Percentiles rank a stretch among this genome's conserved stretches.
Conservation (phyloP, 2,329 filamentous ascomycete genomes). For the Dothideomycetes sp. region DNA sequence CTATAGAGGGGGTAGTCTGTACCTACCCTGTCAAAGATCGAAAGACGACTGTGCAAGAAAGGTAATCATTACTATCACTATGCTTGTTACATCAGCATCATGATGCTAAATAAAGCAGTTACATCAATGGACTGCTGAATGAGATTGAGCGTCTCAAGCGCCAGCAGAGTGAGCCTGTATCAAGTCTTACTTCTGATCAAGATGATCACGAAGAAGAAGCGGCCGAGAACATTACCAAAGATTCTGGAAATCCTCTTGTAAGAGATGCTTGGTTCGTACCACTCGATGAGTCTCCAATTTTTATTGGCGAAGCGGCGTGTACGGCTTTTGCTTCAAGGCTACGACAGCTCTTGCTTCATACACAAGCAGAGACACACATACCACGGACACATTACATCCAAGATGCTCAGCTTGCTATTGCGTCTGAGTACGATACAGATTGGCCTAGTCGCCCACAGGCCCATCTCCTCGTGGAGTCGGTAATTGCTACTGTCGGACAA, state of each 20-base stretch:
- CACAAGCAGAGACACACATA: conserved; percentile 22
- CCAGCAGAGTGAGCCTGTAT: too few relatives aligned
- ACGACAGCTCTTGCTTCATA: conserved; percentile 24
- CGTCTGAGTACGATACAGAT: conserved; percentile 27
- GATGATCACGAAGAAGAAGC: not conserved
- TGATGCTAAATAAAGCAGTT: conserved; percentile 15
- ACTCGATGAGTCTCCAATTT: conserved; percentile 24
- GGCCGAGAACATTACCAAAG: not conserved
- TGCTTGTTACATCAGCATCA: too few relatives aligned
- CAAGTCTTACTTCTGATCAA: not conserved
- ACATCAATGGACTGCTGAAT: conserved; percentile 23
- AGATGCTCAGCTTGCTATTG: conserved; percentile 25
- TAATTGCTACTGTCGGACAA: conserved; percentile 32
- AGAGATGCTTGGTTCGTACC: conserved; percentile 31
- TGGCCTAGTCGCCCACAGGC: conserved; percentile 34
- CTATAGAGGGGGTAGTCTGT: conserved; percentile 18
- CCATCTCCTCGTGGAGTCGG: conserved; percentile 32
- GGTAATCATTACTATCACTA: conserved; percentile 13
- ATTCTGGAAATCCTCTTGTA: conserved; percentile 28
- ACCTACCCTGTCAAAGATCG: conserved; percentile 24
- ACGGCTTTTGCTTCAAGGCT: conserved; percentile 31
- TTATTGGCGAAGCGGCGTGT: conserved; percentile 30
- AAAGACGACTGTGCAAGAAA: conserved; percentile 25
- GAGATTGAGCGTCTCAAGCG: conserved; percentile 24
- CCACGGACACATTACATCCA: conserved; percentile 27